phyloP scores from a whole-genome alignment of 1,284 basidiomycete genomes.

The Microbotryum saponariae region DNA sequence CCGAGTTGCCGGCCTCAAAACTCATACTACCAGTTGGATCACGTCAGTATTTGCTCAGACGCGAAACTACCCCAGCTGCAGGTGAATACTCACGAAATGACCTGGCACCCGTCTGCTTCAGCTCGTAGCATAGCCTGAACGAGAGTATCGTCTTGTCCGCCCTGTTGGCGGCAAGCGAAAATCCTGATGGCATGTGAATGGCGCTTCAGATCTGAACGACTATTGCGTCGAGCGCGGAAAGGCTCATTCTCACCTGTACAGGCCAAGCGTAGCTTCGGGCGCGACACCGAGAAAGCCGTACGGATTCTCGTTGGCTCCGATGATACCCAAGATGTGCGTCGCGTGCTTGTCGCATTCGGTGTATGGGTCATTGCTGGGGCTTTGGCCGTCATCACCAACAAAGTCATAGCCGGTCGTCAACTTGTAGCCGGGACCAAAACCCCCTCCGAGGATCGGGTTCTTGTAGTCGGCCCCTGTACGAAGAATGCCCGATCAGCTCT shows the following conservation, averaged over 20 bases:
- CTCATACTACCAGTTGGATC: too few relatives aligned
- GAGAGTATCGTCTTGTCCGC: not conserved
- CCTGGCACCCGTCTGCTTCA: conserved; percentile 13
- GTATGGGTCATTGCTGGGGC: not conserved
- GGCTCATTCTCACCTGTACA: conserved; percentile 19
- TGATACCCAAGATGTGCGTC: conserved; percentile 30
- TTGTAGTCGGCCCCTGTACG: conserved; percentile 38
- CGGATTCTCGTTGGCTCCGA: conserved; percentile 30
- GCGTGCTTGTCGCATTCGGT: conserved; percentile 3
- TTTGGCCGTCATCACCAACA: conserved; percentile 38
- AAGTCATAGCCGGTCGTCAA: conserved; percentile 54
- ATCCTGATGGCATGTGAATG: too few relatives aligned
- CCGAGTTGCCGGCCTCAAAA: too few relatives aligned
- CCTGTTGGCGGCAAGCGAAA: too few relatives aligned
- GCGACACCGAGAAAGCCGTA: conserved; percentile 33
- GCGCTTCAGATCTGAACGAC: too few relatives aligned
- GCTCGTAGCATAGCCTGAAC: conserved; percentile 11
- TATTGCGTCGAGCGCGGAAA: too few relatives aligned
- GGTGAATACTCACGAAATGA: conserved; percentile 12
- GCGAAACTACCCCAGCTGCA: too few relatives aligned
- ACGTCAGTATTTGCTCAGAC: too few relatives aligned
- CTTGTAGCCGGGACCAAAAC: conserved; percentile 56
- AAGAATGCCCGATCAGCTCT: conserved; percentile 12
- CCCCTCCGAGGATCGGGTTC: conserved; percentile 53
- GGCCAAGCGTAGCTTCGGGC: conserved; percentile 29